Evolutionary conservation across 2,329 filamentous ascomycete genomes (phyloP).

Genomic region (Colletotrichum endophyticum): DNA sequence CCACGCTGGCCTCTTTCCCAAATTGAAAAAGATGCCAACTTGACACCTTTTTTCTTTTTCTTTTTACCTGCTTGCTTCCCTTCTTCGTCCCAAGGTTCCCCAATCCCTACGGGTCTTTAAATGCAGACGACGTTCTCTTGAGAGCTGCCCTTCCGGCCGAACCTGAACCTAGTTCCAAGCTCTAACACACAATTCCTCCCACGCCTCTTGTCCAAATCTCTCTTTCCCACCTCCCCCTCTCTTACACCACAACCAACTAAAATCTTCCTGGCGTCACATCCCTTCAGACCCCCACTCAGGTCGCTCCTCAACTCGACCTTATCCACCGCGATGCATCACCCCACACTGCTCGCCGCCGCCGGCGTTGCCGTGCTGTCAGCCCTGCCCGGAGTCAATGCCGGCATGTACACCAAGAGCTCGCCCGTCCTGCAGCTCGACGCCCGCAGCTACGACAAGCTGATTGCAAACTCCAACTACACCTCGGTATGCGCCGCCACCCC

Average conservation of each 20-base stretch:
- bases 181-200: background rate
- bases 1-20: slow-evolving; percentile 51
- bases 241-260: background rate
- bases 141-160: background rate
- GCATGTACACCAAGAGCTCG: slow-evolving; percentile 85
- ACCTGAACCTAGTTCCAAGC: background rate
- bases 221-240: background rate
- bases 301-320: background rate
- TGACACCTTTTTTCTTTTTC: background rate
- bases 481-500: slow-evolving; percentile 60
- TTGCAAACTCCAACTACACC: slow-evolving; percentile 89
- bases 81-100: background rate
- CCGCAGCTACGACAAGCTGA: slow-evolving; percentile 80
- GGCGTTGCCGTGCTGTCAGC: slow-evolving; percentile 69
- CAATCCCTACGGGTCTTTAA: background rate
- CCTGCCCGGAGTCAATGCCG: slow-evolving; percentile 69
- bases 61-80: background rate
- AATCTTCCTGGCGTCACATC: slow-evolving; percentile 11
- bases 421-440: slow-evolving; percentile 83
- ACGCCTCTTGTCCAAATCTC: background rate
- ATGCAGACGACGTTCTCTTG: background rate
- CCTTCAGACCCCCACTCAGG: background rate
- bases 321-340: slow-evolving; percentile 54
- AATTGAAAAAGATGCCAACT: slow-evolving; percentile 29
- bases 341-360: slow-evolving; percentile 57